Base-by-base conservation (phyloP, 306 rosid species). In the Glycyrrhiza uralensis region DNA sequence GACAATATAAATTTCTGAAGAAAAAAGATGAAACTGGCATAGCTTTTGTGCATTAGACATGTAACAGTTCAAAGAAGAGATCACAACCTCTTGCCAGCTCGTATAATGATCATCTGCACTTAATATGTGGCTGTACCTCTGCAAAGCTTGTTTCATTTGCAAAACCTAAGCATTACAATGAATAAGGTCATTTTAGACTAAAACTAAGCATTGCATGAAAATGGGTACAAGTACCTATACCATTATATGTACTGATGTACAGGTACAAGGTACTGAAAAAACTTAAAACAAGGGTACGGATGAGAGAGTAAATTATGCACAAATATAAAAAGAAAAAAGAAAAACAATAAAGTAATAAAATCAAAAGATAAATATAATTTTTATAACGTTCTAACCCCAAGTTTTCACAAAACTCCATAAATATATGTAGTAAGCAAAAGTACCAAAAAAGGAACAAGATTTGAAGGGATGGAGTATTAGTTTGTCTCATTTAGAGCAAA, bases 41-140 rank as follows among this genome's bases (percentile, higher is more conserved):
- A 14, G 65, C 23, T 44, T 42, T 63, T 26, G 36, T 35, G 35
- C 64, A 66, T 50, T 47, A 60, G 22, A 55, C 35, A 63, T 47
- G 32, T 49, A 47, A 75, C 14, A 76, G 66, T 55, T 68, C 33
- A 62, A 24, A 15, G 20, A 67, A 24, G 76, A 55, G 50, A 72
- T 77, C 54, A 56, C 66, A 80, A 93, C 98, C 98, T 93, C 97
- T 84, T 91, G 97, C 98, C 98, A 93, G 92, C 96, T 93, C 36
- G 81, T 77, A 71, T 87, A 89, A 72, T 80, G 92, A 71, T 93
- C 93, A 54, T 93, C 98, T 44, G 98, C 97, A 79, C 88, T 85
- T 76, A 89, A 71, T 69, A 91, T 91, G 88, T 72, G 98, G 80
- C 89, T 83, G 82, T 91, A 93, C 80, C 91, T 87, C 88, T 84